phyloP scores from a whole-genome alignment of 2,329 filamentous ascomycete species.

The Graphilbum fragrans region DNA sequence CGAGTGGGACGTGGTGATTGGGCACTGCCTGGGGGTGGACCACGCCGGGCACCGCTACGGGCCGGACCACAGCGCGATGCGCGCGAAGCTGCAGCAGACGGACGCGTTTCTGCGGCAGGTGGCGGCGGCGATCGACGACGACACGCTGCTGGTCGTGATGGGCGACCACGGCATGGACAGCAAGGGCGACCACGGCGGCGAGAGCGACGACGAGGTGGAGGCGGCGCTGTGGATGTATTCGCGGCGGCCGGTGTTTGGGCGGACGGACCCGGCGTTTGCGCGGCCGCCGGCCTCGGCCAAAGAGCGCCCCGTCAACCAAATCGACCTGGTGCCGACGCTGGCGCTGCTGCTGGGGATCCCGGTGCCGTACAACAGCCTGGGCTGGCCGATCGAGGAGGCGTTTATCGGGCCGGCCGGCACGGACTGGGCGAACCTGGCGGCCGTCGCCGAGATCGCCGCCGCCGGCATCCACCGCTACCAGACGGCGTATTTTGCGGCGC shows the following conservation, averaged over 20 bases:
- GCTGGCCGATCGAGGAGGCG: constrained; percentile 84
- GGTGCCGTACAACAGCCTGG: constrained; percentile 92
- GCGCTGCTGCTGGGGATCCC: constrained; percentile 80
- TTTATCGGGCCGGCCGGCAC: constrained; percentile 61
- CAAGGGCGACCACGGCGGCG: constrained; percentile 96
- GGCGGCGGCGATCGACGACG: constrained; percentile 61
- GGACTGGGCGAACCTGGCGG: constrained; percentile 65
- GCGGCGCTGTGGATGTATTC: constrained; percentile 98
- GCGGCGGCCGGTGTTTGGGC: constrained; percentile 72
- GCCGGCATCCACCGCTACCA: constrained; percentile 88
- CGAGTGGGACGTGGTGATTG: constrained; percentile 90
- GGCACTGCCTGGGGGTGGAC: constrained; percentile 89
- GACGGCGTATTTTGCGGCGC: constrained; percentile 62
- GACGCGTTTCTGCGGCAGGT: constrained; percentile 64
- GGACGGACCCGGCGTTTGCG: constrained; percentile 47
- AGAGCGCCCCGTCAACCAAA: constrained; percentile 65
- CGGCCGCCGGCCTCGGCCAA: constrained; percentile 61
- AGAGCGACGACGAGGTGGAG: constrained; percentile 91
- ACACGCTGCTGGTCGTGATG: constrained; percentile 88
- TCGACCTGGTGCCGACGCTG: constrained; percentile 88
- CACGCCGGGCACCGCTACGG: constrained; percentile 96
- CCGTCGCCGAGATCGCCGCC: constrained; percentile 63
- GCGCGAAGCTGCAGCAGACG: constrained; percentile 84
- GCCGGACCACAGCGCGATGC: constrained; percentile 86
- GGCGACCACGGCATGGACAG: constrained; percentile 98